Conservation (phyloP, 805 yeast species). For the Schwanniomyces pseudopolymorphus region DNA sequence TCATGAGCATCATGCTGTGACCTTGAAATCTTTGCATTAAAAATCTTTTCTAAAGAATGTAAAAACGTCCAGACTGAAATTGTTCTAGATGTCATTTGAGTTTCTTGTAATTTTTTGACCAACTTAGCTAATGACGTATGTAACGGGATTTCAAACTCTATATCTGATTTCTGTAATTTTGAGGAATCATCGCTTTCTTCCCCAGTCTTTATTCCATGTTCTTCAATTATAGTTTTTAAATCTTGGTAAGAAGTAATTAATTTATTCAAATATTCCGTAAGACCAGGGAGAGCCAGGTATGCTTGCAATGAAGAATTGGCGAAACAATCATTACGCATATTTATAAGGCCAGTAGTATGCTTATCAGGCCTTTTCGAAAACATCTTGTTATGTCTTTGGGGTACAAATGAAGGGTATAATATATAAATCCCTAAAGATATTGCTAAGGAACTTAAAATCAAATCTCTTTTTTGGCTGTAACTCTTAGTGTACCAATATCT, state of each 20-base stretch:
- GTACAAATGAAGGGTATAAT: constrained; percentile 6
- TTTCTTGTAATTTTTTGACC: constrained; percentile 59
- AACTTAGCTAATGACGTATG: constrained; percentile 58
- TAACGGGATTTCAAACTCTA: constrained; percentile 43
- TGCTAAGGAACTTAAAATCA: constrained; percentile 10
- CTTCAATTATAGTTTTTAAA: constrained; percentile 17
- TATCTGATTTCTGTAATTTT: constrained; percentile 17
- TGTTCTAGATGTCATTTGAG: constrained; percentile 51
- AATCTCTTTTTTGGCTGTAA: constrained; percentile 9
- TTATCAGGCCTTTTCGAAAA: constrained; percentile 62
- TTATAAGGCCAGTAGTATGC: constrained; percentile 78
- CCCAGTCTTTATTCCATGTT: constrained; percentile 15
- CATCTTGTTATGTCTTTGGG: constrained; percentile 20
- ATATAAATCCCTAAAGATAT: constrained; percentile 14
- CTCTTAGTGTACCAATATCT: constrained; percentile 9
- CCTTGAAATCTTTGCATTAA: constrained; percentile 67
- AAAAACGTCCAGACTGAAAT: constrained; percentile 79
- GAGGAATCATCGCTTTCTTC: background rate
- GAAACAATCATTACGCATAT: constrained; percentile 85
- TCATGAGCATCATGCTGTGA: constrained; percentile 97
- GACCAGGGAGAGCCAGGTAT: constrained; percentile 57
- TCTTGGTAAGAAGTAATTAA: constrained; percentile 30
- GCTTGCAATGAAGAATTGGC: constrained; percentile 90
- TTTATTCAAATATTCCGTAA: constrained; percentile 55
- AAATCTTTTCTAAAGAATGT: constrained; percentile 67